These are phyloP conservation scores for Ogataea zsoltii DNA, from an alignment of 805 yeast genomes.

Conservation along the genomic window DNA sequence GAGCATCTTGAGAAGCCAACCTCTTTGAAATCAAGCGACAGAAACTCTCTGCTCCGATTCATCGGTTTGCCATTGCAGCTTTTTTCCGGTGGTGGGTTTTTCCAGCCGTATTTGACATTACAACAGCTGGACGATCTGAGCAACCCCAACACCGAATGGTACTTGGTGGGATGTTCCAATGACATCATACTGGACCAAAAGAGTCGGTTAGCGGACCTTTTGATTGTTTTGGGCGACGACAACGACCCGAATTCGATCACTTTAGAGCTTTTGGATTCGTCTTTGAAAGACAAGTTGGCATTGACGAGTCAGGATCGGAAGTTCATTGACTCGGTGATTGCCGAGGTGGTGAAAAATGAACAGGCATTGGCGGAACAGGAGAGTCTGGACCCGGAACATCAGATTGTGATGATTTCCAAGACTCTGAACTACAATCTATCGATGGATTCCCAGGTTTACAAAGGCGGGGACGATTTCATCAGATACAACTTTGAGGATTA, in stretches of 20 bases:
- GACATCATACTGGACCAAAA: conserved; percentile 71
- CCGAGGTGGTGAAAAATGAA: conserved; percentile 46
- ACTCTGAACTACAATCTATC: conserved; percentile 36
- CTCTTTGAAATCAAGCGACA: conserved; percentile 72
- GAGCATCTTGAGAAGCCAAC: conserved; percentile 56
- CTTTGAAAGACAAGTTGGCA: conserved; percentile 44
- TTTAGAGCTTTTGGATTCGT: conserved; percentile 47
- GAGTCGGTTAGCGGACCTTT: conserved; percentile 60
- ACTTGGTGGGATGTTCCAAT: conserved; percentile 85
- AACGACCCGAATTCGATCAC: conserved; percentile 29
- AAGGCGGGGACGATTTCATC: conserved; percentile 85
- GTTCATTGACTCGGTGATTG: conserved; percentile 63
- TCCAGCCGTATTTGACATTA: conserved; percentile 91
- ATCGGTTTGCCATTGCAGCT: conserved; percentile 86
- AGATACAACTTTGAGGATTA: conserved; percentile 90
- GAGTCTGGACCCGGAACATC: conserved; percentile 12
- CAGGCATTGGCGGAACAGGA: conserved; percentile 9
- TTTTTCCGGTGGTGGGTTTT: conserved; percentile 83
- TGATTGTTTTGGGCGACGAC: conserved; percentile 63
- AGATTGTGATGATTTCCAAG: conserved; percentile 35
- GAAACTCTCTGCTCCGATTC: conserved; percentile 73
- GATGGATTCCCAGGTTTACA: conserved; percentile 43
- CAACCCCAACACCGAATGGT: conserved; percentile 57
- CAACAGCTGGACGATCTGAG: conserved; percentile 82
- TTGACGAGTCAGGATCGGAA: conserved; percentile 65